Conservation (phyloP, 306 rosid species). For the Medicago truncatula region DNA sequence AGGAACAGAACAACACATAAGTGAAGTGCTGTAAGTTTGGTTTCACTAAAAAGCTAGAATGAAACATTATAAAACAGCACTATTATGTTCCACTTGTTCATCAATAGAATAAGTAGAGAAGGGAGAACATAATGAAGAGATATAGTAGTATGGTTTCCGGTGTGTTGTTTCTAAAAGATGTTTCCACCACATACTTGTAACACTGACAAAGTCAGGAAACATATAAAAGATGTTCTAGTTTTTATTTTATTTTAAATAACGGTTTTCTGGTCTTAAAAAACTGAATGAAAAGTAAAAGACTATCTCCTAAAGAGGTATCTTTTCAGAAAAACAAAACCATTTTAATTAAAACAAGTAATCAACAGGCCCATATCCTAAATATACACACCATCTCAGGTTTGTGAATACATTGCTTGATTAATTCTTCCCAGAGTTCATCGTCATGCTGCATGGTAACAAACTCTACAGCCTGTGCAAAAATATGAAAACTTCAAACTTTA, state of each 20-base stretch:
- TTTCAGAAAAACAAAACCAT: constrained; percentile 5
- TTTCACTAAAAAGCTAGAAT: not conserved
- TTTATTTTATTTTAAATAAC: constrained; percentile 1
- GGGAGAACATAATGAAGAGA: constrained; percentile 3
- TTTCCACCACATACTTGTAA: not conserved
- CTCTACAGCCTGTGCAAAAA: constrained; percentile 81
- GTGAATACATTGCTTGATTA: constrained; percentile 62
- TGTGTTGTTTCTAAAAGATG: not conserved
- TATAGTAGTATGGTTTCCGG: constrained; percentile 1
- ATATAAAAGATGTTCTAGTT: constrained; percentile 21
- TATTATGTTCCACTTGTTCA: not conserved
- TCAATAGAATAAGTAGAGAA: constrained; percentile 6
- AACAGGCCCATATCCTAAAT: constrained; percentile 21
- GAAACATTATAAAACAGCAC: not conserved
- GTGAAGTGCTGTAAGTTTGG: not conserved
- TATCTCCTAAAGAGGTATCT: not conserved
- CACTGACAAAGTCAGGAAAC: not conserved
- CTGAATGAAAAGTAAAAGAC: constrained; percentile 8
- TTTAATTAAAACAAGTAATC: constrained; percentile 4
- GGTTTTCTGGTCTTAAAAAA: constrained; percentile 17
- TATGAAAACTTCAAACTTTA: constrained; percentile 40
- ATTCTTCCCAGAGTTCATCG: constrained; percentile 67
- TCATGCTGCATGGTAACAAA: constrained; percentile 69
- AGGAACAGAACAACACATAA: not conserved
- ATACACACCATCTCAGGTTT: constrained; percentile 59